phyloP scores from a whole-genome alignment of 495 filamentous ascomycete genomes.

The Cercophora scortea region DNA sequence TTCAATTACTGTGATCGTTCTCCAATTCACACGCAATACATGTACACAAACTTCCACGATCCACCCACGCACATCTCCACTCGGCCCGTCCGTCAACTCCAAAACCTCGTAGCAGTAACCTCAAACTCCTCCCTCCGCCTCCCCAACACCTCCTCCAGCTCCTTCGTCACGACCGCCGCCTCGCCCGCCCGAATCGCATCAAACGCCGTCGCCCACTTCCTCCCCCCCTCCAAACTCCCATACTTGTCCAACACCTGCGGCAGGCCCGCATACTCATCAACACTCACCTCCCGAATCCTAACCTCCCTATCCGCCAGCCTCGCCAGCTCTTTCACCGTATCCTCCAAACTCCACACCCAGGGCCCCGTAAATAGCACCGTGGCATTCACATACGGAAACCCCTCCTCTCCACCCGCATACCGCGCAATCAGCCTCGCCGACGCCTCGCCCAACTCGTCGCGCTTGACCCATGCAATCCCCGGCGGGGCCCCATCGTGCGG shows the following conservation, averaged over 20 bases:
- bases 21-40: too few relatives aligned
- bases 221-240: not conserved
- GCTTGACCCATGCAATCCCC: slow-evolving; percentile 45
- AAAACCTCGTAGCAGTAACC: not conserved
- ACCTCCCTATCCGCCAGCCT: slow-evolving; percentile 20
- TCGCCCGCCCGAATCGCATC: slow-evolving; percentile 36
- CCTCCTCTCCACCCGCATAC: slow-evolving; percentile 6
- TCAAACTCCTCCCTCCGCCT: slow-evolving; percentile 25
- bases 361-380: slow-evolving; percentile 34
- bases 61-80: too few relatives aligned
- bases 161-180: slow-evolving; percentile 25
- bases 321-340: slow-evolving; percentile 32
- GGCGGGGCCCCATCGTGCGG: slow-evolving; percentile 40
- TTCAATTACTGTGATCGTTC: too few relatives aligned
- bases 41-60: too few relatives aligned
- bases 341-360: slow-evolving; percentile 27
- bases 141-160: slow-evolving; percentile 30
- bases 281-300: slow-evolving; percentile 25
- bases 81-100: too few relatives aligned
- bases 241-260: slow-evolving; percentile 21
- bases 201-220: slow-evolving; percentile 32
- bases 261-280: slow-evolving; percentile 34
- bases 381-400: slow-evolving; percentile 26
- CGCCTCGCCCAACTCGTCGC: slow-evolving; percentile 44
- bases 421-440: slow-evolving; percentile 32